Base-by-base conservation (phyloP, 2,329 filamentous ascomycete genomes). In the Hypoxylon sp. region DNA sequence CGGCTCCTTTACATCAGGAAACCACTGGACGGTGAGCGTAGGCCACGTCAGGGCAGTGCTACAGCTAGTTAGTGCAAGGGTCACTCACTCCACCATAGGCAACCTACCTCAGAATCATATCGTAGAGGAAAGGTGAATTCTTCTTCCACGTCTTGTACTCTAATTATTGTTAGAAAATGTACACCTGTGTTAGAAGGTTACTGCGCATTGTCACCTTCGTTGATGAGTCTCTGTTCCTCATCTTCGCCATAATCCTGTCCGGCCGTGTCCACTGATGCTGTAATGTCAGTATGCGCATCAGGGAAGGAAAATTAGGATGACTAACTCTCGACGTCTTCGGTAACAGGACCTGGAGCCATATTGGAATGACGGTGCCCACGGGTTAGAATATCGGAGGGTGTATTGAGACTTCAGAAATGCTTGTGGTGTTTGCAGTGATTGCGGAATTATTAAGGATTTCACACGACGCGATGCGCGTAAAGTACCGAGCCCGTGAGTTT, bases 81-180 rank as follows among this genome's bases (percentile, higher is more conserved):
- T 21, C 11, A 48, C 1, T 58, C 53, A 46, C 69, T 63, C 23
- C 36, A 34, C 2, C n/a, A n/a, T 45, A 11, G 30, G 23, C 3
- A 28, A 60, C 72, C 72, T 80, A 90, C 90, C 90, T 94, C 70
- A 98, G 86, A 72, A 99, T 96, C 89, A 98, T 93, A 80, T 99
- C 96, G 80, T 99, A 99, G 75, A 99, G 91, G 78, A 98, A 98
- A 2, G 96, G 94, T 72, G 93, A 93, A 82, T 99, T 99, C 86
- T 99, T 99, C 87, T 99, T 99, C 96, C 96, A 99, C 72, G 95
- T 98, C 81, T 99, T 99, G 88, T 99, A 99, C 80, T 99, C 96
- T 94, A 75, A 43, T 34, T 17, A 17, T 17, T 23, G 60, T 73
- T 36, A 74, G 58, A 67, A 32, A 52, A 21, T 21, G 11, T 21